Conservation (phyloP, 2,329 filamentous ascomycete species). For the Botryotinia globosa region DNA sequence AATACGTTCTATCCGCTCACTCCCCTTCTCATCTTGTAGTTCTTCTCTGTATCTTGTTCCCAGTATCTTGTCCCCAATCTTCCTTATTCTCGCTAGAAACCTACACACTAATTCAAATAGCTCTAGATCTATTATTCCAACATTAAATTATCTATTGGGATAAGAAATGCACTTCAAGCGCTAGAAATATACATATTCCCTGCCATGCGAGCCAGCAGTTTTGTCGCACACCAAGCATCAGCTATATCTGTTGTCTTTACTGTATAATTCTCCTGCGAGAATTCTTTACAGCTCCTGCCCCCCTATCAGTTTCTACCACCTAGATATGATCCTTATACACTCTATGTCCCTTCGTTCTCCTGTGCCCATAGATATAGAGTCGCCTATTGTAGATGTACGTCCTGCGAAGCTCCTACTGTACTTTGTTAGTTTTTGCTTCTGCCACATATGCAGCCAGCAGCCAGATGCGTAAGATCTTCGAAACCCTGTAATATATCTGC, state of each 20-base stretch:
- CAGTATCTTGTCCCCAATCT: too few relatives aligned
- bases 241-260: accelerated
- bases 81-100: not conserved
- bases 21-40: not conserved
- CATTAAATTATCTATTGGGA: not conserved
- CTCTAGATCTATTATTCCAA: not conserved
- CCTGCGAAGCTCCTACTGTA: not conserved
- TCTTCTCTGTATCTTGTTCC: not conserved
- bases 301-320: not conserved
- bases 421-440: not conserved
- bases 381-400: not conserved
- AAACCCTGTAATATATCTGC: not conserved
- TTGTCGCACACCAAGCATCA: not conserved
- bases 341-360: accelerated
- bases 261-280: not conserved
- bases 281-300: not conserved
- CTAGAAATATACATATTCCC: too few relatives aligned
- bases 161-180: too few relatives aligned
- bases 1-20: too few relatives aligned
- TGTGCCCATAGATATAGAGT: not conserved
- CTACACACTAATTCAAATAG: not conserved
- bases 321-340: not conserved
- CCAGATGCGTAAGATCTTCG: not conserved
- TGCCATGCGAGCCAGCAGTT: not conserved
- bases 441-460: not conserved